Base-by-base conservation (phyloP, 2,329 filamentous ascomycete genomes). In the Colletotrichum simmondsii region DNA sequence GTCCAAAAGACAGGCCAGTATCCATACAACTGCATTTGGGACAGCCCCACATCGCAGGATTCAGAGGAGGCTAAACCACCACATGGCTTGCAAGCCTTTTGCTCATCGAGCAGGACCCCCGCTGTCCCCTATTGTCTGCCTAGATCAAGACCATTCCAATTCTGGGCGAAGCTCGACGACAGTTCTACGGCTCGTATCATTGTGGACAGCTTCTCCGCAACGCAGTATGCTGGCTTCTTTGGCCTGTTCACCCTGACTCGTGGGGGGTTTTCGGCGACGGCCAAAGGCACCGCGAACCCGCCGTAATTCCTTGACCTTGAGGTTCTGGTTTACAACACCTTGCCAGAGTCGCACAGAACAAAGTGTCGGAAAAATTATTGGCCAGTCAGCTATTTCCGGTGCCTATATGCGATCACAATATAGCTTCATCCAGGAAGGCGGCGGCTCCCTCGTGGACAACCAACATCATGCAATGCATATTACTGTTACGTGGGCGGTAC, bases 41-140 rank as follows among this genome's bases (percentile, higher is more conserved):
- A 30, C 12, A 60, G 66, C 68, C 71, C 71, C 71, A 73, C 71
- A 67, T 30, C n/a, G 62, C 71, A 62, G 58, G 63, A 61, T 46
- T 37, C 42, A 53, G 66, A 64, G 70, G 70, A 64, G 70, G 70
- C 70, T 72, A 70, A 72, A 70, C 64, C 42, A 65, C 66, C 66
- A 72, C 66, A 72, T 72, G 66, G 70, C 46, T 52, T 56, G 61
- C 32, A 56, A 60, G 59, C 53, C 53, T 42, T 35, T 42, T 26
- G 56, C 37, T 46, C 54, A 58, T 63, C 58, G 24, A 58, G n/a
- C 26, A 49, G n/a, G 19, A 49, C 46, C 37, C 65, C 64, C 58
- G 32, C 46, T 59, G 65, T 59, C 65, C 57, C 65, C 54, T 72
- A n/a, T 70, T 52, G 49, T 52, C 58, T 58, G 52, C 64, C 57